Percentiles rank a stretch among this genome's conserved stretches.
These are phyloP conservation scores for Incumbomyces delicatus DNA, from an alignment of 2,329 filamentous ascomycete species.

Conservation along the genomic window DNA sequence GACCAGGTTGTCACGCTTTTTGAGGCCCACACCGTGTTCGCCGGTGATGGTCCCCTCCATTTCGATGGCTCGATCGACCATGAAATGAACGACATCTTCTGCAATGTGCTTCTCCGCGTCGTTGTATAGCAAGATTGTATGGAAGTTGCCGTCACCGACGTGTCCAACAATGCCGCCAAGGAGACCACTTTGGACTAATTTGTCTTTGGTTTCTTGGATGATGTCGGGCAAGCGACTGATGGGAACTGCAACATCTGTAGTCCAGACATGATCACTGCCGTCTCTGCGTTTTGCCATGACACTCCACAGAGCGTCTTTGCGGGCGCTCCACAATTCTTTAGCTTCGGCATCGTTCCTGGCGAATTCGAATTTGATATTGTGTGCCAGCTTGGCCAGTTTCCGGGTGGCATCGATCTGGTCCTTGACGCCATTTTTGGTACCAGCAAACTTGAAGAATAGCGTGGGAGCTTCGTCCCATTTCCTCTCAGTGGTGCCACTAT, in stretches of 20 bases:
- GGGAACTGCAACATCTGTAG: slow-evolving; percentile 71
- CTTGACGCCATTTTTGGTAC: slow-evolving; percentile 53
- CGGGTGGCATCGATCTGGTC: slow-evolving; percentile 54
- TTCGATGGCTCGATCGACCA: slow-evolving; percentile 60
- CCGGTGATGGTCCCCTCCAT: slow-evolving; percentile 64
- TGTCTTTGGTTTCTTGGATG: slow-evolving; percentile 59
- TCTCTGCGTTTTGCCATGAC: slow-evolving; percentile 55
- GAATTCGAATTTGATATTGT: slow-evolving; percentile 52
- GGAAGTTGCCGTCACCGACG: slow-evolving; percentile 67
- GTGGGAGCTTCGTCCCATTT: slow-evolving; percentile 62
- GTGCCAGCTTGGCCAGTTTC: slow-evolving; percentile 45
- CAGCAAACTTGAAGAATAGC: slow-evolving; percentile 66
- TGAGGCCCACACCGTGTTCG: slow-evolving; percentile 61
- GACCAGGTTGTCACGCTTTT: slow-evolving; percentile 56
- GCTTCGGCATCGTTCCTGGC: slow-evolving; percentile 56
- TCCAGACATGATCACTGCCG: slow-evolving; percentile 58
- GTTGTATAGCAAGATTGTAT: slow-evolving; percentile 55
- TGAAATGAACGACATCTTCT: slow-evolving; percentile 53
- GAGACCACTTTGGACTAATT: slow-evolving; percentile 54
- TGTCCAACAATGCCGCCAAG: slow-evolving; percentile 60
- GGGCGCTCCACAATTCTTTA: slow-evolving; percentile 62
- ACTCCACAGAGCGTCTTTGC: slow-evolving; percentile 66
- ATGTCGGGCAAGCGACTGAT: slow-evolving; percentile 62
- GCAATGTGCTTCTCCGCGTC: slow-evolving; percentile 46
- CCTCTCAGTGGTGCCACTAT: slow-evolving; percentile 34